A percentile compares a stretch with the other conserved stretches of the same genome.
Conservation (phyloP, 768 basidiomycete genomes). For the Naematelia aurantialba region DNA sequence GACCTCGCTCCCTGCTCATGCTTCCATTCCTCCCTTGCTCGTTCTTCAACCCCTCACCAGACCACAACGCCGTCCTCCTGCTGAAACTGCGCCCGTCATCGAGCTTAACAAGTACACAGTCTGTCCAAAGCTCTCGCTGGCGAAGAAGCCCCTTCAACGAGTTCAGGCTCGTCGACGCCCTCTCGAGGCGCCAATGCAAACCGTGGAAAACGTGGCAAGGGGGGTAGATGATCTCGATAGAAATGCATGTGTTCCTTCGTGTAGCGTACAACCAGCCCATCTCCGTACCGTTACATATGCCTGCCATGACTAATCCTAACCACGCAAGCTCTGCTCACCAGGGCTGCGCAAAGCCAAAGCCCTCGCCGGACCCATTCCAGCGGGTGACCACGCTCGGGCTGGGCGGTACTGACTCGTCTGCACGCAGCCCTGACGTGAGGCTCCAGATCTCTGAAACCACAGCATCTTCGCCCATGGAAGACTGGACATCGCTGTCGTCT, state of each 20-base stretch:
- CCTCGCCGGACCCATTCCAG: constrained; percentile 31
- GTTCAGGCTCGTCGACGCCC: neutral
- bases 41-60: neutral
- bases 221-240: constrained; percentile 1
- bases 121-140: neutral
- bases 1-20: neutral
- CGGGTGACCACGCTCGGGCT: constrained; percentile 4
- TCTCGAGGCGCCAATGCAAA: neutral
- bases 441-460: constrained; percentile 12
- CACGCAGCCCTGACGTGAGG: neutral
- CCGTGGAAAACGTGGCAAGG: neutral
- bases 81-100: neutral
- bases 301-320: too few species aligned
- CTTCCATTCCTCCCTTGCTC: neutral
- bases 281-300: constrained; percentile 1
- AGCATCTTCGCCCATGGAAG: constrained; percentile 10
- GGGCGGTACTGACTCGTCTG: neutral
- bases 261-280: constrained; percentile 3
- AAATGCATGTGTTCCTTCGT: too few species aligned
- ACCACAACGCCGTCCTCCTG: neutral
- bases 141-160: neutral
- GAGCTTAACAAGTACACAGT: too few species aligned
- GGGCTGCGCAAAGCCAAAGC: constrained; percentile 35
- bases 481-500: constrained; percentile 34
- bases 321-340: too few species aligned